phyloP scores from a whole-genome alignment of 1,284 basidiomycete species.

The Fistulinella cinereoalba region DNA sequence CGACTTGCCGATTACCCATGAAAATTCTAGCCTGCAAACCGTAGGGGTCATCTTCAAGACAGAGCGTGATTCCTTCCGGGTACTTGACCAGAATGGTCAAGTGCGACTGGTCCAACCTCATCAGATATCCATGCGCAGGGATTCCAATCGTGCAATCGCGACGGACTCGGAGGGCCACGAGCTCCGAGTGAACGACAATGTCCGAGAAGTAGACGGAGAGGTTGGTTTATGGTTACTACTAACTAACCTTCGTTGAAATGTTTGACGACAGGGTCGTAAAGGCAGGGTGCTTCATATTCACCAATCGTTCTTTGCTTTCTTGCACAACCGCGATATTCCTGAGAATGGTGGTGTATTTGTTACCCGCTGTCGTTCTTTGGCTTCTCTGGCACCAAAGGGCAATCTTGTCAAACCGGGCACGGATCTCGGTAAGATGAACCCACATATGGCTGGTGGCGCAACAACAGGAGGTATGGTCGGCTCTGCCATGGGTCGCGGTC shows the following conservation, averaged over 20 bases:
- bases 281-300: slow-evolving; percentile 94
- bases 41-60: slow-evolving; percentile 98
- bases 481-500: slow-evolving; percentile 69
- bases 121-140: slow-evolving; percentile 90
- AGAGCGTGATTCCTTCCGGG: slow-evolving; percentile 91
- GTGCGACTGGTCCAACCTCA: slow-evolving; percentile 89
- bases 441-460: slow-evolving; percentile 63
- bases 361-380: slow-evolving; percentile 74
- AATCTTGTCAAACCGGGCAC: slow-evolving; percentile 60
- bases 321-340: slow-evolving; percentile 86
- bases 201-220: slow-evolving; percentile 92
- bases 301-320: slow-evolving; percentile 91
- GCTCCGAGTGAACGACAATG: slow-evolving; percentile 82
- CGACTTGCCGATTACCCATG: slow-evolving; percentile 7
- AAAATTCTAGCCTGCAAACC: slow-evolving; percentile 68
- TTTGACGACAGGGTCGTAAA: slow-evolving; percentile 70
- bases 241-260: neutral
- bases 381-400: slow-evolving; percentile 83
- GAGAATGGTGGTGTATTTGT: slow-evolving; percentile 97
- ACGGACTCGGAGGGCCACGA: slow-evolving; percentile 88
- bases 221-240: slow-evolving; percentile 42
- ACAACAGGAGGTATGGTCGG: slow-evolving; percentile 77
- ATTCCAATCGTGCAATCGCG: slow-evolving; percentile 83
- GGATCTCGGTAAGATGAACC: slow-evolving; percentile 97
- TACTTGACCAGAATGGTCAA: slow-evolving; percentile 93